Percentiles rank a stretch among this genome's conserved stretches.
phyloP scores from a whole-genome alignment of 768 basidiomycete species.

The Piloderma croceum region DNA sequence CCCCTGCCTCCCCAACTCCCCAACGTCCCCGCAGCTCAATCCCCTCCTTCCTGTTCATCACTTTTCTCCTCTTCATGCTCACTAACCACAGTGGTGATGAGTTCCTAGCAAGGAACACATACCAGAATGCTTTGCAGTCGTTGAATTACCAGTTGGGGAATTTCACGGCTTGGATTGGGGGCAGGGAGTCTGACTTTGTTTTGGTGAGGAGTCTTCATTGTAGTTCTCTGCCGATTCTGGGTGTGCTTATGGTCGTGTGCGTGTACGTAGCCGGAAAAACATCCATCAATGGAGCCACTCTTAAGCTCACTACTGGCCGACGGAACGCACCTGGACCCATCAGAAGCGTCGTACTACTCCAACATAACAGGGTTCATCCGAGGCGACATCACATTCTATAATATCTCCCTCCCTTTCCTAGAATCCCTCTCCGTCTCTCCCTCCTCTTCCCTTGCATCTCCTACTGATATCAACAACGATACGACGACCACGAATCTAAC shows the following conservation, averaged over 20 bases:
- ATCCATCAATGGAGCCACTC: conserved; percentile 39
- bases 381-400: conserved; percentile 55
- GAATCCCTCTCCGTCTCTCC: no score
- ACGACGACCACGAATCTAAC: no score
- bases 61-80: conserved; percentile 72
- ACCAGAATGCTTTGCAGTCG: conserved; percentile 56
- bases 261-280: conserved; percentile 40
- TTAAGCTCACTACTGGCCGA: conserved; percentile 44
- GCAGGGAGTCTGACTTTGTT: conserved; percentile 58
- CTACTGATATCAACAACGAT: no score
- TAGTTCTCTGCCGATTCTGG: conserved; percentile 1
- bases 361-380: conserved; percentile 80
- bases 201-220: conserved; percentile 40
- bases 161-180: conserved; percentile 71
- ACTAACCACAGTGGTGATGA: conserved; percentile 71
- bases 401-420: conserved; percentile 51
- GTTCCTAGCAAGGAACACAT: conserved; percentile 55
- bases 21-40: conserved; percentile 54
- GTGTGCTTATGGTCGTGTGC: conserved; percentile 1
- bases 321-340: conserved; percentile 40
- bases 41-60: conserved; percentile 68
- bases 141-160: conserved; percentile 61
- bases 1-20: no score
- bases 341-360: conserved; percentile 53
- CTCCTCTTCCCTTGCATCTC: no score